Evolutionary conservation across 495 filamentous ascomycete species (phyloP), one percentile per base, ranked within the genome.

Genomic region (Aspergillus olivimuriae): DNA sequence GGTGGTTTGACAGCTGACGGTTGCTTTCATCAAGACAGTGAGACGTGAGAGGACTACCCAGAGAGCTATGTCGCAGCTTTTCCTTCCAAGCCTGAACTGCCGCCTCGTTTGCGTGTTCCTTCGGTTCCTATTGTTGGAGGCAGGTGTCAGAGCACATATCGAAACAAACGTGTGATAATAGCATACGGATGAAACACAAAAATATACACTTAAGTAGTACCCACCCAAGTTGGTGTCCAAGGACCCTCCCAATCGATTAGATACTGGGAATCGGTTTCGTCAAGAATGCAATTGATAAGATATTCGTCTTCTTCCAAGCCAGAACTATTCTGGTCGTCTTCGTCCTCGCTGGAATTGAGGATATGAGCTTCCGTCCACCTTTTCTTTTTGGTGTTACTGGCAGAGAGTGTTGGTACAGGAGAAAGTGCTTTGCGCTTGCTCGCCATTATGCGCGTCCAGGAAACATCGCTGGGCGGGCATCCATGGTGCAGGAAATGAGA

Each of bases 201-300:
- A n/a, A n/a, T n/a, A n/a, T n/a, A n/a, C n/a, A n/a, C n/a, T n/a
- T n/a, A n/a, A n/a, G n/a, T n/a, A n/a, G n/a, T 22, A 63, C 65
- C 54, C 50, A 70, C 69, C 67, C 67, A 72, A 49, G 52, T 60
- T 23, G 69, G 66, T 20, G 53, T 49, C 44, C 57, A 72, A 9
- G 43, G 46, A 7, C 57, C 59, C 41, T 65, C 62, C 69, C 69
- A 72, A 22, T 71, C 66, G 36, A 73, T 64, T 15, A 67, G 48
- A 48, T 70, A 73, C 31, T 68, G 53, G 17, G 51, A 54, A 18
- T 58, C 50, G 23, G 55, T 60, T 52, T 73, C 66, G 44, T 57
- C 58, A 30, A 70, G 52, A 20, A 73, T 69, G 37, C 55, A 54
- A 33, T 68, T 66, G 30, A 69, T 66, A 36, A 48, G 52, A 34